Base-by-base conservation (phyloP, 345 rosid species). In the Dimocarpus longan region DNA sequence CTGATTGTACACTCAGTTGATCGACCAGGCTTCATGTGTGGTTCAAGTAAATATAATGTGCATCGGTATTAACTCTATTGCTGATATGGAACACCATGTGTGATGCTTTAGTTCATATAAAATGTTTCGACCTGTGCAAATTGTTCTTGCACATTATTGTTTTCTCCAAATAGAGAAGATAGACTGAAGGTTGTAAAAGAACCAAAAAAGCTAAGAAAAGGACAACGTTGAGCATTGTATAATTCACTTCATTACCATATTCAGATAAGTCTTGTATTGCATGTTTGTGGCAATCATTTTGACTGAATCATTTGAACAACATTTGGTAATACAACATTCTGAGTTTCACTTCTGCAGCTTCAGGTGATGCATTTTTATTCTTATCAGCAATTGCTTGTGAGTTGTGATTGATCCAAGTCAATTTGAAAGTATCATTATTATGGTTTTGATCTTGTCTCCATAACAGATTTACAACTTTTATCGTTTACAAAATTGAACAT, bases 11-110 rank as follows among this genome's bases (percentile, higher is more conserved):
- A 90, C 24, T 82, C 91, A 0, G 91, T 90, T 7, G 85, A 88
- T 78, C 77, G 67, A 43, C 82, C 89, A 80, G 90, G 89, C 69
- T 94, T 93, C 84, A 77, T 84, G 3, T 94, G 97, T 68, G 84
- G 93, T 76, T 78, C 87, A 39, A 84, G 86, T 52, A 81, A 54
- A 72, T 78, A 63, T 37, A 88, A 74, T 5, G 68, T 81, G 52
- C 85, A 86, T 78, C 89, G 82, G 79, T 87, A 84, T 57, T 86
- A 76, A 78, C 62, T 26, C n/a, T 59, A 42, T 37, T 21, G 4
- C 59, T 3, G 2, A 63, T 26, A 3, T 15, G 6, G 18, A 66
- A 11, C 22, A 8, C 44, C 48, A 44, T 6, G 10, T 42, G 69
- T 37, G 68, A 59, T 12, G 5, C 52, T 71, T 24, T 40, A 8